Percentiles rank a stretch among this genome's conserved stretches.
phyloP scores from a whole-genome alignment of 2,329 filamentous ascomycete species.

The Cladosporium sp. region DNA sequence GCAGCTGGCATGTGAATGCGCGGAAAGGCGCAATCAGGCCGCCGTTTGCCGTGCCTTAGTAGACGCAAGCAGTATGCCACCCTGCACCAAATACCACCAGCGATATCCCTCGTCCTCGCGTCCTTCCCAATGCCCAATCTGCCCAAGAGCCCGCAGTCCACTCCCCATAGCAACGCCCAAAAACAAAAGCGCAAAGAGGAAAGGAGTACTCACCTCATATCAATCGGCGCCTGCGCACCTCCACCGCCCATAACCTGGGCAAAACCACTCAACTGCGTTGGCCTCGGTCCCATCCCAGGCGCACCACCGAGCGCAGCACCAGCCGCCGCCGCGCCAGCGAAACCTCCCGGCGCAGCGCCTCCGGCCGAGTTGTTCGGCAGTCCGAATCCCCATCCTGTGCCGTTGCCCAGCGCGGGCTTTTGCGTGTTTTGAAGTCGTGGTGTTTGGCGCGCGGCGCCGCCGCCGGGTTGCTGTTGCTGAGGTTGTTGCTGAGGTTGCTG shows the following conservation, averaged over 20 bases:
- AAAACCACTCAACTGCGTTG: slow-evolving; percentile 30
- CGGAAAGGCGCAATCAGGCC: not conserved
- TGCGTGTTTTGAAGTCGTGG: slow-evolving; percentile 29
- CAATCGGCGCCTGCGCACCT: slow-evolving; percentile 28
- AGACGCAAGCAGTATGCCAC: too few species aligned
- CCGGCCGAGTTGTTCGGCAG: slow-evolving; percentile 42
- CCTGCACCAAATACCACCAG: not conserved
- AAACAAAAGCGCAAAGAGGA: not conserved
- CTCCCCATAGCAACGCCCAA: not conserved
- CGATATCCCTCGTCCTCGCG: not conserved
- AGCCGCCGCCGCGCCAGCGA: slow-evolving; percentile 13
- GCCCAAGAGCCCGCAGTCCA: not conserved
- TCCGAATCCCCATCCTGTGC: slow-evolving; percentile 56
- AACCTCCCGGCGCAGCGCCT: slow-evolving; percentile 26
- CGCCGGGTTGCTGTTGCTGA: slow-evolving; percentile 1
- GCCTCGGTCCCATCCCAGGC: slow-evolving; percentile 19
- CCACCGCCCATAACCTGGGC: slow-evolving; percentile 34
- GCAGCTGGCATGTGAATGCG: too few species aligned
- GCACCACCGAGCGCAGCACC: slow-evolving; percentile 11
- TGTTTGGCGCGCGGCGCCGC: slow-evolving; percentile 20
- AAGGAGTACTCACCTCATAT: slow-evolving; percentile 35
- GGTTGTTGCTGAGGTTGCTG: slow-evolving; percentile 18
- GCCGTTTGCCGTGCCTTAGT: not conserved
- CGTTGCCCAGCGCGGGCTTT: slow-evolving; percentile 42
- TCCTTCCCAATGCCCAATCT: not conserved